Evolutionary conservation across 1,284 basidiomycete species (phyloP).

Genomic region (Cystobasidium pallidum): DNA sequence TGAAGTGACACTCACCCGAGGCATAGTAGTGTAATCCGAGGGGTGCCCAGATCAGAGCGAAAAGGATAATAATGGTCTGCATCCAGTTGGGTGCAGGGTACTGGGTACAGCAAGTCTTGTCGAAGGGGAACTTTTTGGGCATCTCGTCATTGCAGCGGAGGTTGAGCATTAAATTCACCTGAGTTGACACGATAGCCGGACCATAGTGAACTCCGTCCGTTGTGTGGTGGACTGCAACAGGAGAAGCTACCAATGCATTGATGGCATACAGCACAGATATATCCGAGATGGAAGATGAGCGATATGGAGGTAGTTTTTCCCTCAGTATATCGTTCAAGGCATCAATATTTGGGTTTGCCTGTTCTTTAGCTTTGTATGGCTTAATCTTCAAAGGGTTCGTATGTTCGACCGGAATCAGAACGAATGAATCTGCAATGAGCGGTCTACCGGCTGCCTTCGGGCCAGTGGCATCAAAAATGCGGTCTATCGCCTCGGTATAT

Average conservation of each 20-base stretch:
- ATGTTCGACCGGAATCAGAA: conserved; percentile 75
- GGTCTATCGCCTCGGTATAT: conserved; percentile 75
- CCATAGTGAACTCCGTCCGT: conserved; percentile 82
- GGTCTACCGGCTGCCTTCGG: conserved; percentile 20
- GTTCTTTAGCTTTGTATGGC: conserved; percentile 66
- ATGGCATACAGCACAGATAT: conserved; percentile 72
- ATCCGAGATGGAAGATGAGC: conserved; percentile 56
- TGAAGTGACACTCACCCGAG: conserved; percentile 54
- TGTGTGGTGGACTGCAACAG: conserved; percentile 61
- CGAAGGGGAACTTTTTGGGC: conserved; percentile 69
- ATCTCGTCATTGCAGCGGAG: conserved; percentile 75
- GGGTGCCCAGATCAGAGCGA: conserved; percentile 66
- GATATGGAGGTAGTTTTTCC: conserved; percentile 57
- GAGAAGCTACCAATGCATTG: conserved; percentile 69
- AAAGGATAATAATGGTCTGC: conserved; percentile 65
- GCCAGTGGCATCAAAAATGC: conserved; percentile 64
- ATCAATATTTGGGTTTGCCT: conserved; percentile 76
- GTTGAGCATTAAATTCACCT: conserved; percentile 79
- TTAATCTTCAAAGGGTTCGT: conserved; percentile 67
- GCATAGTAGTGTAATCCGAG: conserved; percentile 59
- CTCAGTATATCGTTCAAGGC: conserved; percentile 77
- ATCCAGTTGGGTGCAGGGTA: conserved; percentile 70
- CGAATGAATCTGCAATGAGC: conserved; percentile 69
- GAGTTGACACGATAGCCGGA: conserved; percentile 66
- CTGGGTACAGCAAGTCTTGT: conserved; percentile 78